Percentiles rank a stretch among this genome's conserved stretches.
Evolutionary conservation across 1,284 basidiomycete genomes (phyloP).

Genomic region (Marasmius oreades): DNA sequence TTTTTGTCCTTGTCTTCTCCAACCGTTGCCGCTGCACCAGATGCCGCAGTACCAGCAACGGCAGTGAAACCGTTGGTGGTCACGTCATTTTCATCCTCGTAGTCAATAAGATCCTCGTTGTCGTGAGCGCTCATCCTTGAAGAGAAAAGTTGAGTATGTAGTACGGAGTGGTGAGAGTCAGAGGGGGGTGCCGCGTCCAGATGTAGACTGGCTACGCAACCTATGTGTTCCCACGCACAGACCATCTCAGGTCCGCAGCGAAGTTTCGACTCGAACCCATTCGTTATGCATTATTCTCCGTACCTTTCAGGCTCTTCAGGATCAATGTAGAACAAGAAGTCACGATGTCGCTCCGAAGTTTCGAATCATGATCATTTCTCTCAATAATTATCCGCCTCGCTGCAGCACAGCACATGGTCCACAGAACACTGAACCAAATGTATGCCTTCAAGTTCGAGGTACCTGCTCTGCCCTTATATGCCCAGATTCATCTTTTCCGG

Average conservation of each 20-base stretch:
- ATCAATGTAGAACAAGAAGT: too few species aligned
- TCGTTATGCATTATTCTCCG: too few species aligned
- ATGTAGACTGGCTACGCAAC: not conserved
- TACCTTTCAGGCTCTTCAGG: too few species aligned
- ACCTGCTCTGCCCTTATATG: too few species aligned
- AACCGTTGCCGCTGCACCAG: constrained; percentile 51
- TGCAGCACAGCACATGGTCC: too few species aligned
- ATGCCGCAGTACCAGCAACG: constrained; percentile 47
- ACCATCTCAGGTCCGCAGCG: constrained; percentile 8
- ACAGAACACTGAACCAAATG: too few species aligned
- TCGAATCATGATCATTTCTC: too few species aligned
- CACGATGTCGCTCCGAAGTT: too few species aligned
- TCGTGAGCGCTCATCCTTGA: constrained; percentile 68
- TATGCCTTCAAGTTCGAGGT: too few species aligned
- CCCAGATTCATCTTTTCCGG: too few species aligned
- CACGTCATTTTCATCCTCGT: constrained; percentile 91
- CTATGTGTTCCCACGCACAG: constrained; percentile 15
- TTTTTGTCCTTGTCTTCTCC: constrained; percentile 88
- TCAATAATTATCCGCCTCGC: too few species aligned
- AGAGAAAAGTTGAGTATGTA: not conserved
- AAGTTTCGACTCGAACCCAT: too few species aligned
- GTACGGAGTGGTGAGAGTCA: not conserved
- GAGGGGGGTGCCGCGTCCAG: not conserved
- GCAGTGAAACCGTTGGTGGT: constrained; percentile 53
- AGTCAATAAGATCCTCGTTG: constrained; percentile 87